phyloP scores from a whole-genome alignment of 1,284 basidiomycete genomes.

The Coriolopsis trogii region DNA sequence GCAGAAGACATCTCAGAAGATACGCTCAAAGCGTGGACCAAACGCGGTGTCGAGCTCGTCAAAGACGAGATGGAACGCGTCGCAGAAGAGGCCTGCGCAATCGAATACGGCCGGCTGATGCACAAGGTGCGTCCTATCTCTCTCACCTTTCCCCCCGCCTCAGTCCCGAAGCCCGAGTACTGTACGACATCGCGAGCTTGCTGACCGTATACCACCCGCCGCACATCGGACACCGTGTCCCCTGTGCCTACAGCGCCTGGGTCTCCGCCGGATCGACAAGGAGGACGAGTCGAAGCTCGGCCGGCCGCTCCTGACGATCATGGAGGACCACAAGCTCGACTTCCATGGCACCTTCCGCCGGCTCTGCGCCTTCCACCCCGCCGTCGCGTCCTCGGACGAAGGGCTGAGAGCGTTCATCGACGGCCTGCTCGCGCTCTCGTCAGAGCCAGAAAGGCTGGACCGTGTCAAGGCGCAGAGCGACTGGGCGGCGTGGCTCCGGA shows the following conservation, averaged over 20 bases:
- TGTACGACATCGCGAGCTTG: too few species aligned
- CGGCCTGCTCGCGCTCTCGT: slow-evolving; percentile 49
- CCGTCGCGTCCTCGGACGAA: slow-evolving; percentile 34
- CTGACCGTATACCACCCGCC: too few species aligned
- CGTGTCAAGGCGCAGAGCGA: slow-evolving; percentile 47
- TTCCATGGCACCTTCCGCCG: slow-evolving; percentile 83
- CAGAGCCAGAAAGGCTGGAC: slow-evolving; percentile 48
- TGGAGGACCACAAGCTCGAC: slow-evolving; percentile 75
- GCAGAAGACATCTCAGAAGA: slow-evolving; percentile 55
- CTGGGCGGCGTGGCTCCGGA: slow-evolving; percentile 69
- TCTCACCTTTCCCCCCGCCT: neutral
- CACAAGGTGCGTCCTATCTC: slow-evolving; percentile 53
- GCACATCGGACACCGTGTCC: neutral
- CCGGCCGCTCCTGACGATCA: slow-evolving; percentile 67
- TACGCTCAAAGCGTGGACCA: slow-evolving; percentile 63
- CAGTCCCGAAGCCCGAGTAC: too few species aligned
- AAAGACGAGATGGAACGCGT: slow-evolving; percentile 62
- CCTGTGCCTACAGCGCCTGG: slow-evolving; percentile 62
- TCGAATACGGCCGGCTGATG: slow-evolving; percentile 68
- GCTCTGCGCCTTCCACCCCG: slow-evolving; percentile 67
- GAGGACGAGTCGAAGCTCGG: slow-evolving; percentile 65
- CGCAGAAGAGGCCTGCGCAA: slow-evolving; percentile 55
- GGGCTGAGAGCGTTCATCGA: slow-evolving; percentile 46
- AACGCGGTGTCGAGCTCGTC: slow-evolving; percentile 52
- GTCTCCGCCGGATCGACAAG: slow-evolving; percentile 54